Conservation (phyloP, 441 rosid species). For the Pelargonium fulgidum region DNA sequence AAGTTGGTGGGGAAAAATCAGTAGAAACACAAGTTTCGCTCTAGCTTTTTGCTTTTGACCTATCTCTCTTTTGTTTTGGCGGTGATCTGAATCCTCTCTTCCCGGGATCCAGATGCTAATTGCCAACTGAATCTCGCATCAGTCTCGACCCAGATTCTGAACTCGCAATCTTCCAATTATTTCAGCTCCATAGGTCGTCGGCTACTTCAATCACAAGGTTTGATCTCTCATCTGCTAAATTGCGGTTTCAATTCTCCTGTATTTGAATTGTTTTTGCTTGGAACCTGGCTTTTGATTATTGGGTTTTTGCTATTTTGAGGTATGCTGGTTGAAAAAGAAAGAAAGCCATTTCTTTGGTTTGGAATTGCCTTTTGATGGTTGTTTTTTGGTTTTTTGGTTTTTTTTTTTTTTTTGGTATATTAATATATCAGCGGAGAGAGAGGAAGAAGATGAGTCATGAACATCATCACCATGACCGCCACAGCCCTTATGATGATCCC, state of each 20-base stretch:
- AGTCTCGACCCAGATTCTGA: not conserved
- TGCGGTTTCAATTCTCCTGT: not conserved
- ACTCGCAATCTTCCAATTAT: not conserved
- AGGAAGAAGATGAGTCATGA: conserved; percentile 18
- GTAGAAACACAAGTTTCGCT: not conserved
- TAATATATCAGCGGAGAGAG: not conserved
- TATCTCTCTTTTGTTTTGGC: not conserved
- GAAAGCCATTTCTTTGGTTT: not conserved
- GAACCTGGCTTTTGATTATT: not conserved
- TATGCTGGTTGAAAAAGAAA: not conserved
- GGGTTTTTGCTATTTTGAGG: not conserved
- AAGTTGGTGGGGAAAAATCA: not conserved
- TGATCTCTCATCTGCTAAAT: not conserved
- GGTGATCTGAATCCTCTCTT: conserved; percentile 3
- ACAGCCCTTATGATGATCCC: conserved; percentile 43
- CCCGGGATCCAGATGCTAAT: not conserved
- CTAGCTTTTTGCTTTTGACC: not conserved
- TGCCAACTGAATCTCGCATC: not conserved
- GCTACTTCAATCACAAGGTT: not conserved
- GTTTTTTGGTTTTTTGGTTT: too few species aligned
- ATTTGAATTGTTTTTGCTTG: not conserved
- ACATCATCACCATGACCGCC: conserved; percentile 24
- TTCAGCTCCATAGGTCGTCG: not conserved
- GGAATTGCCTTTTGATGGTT: too few species aligned
- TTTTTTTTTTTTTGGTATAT: too few species aligned